These are phyloP conservation scores for Aschersonia sp. DNA, from an alignment of 2,329 filamentous ascomycete species.

Conservation along the genomic window DNA sequence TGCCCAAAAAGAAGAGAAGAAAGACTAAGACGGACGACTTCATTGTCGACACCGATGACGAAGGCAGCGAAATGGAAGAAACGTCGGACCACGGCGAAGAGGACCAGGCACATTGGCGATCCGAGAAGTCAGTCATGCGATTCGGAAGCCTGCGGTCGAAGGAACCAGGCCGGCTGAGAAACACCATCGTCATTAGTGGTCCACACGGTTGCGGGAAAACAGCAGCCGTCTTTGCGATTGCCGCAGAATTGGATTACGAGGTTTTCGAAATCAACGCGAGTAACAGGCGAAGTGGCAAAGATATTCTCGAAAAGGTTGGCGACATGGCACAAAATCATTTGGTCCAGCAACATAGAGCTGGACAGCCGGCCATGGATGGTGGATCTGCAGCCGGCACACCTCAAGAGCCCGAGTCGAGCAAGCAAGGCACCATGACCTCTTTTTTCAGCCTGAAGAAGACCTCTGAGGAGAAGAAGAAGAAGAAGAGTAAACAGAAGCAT, in stretches of 20 bases:
- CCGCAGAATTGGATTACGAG: constrained; percentile 83
- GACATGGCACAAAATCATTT: constrained; percentile 96
- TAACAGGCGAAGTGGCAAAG: constrained; percentile 71
- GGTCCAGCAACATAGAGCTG: constrained; percentile 40
- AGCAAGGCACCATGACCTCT: constrained; percentile 64
- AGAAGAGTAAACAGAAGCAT: constrained; percentile 10
- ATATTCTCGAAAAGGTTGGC: constrained; percentile 81
- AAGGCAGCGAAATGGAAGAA: constrained; percentile 55
- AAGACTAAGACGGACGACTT: constrained; percentile 69
- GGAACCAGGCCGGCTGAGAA: constrained; percentile 39
- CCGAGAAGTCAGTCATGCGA: constrained; percentile 41
- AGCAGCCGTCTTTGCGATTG: constrained; percentile 79
- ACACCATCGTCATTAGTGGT: constrained; percentile 78
- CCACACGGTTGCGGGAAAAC: constrained; percentile 88
- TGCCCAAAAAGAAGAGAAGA: constrained; percentile 47
- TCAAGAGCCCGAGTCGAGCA: constrained; percentile 39
- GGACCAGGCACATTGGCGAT: constrained; percentile 18
- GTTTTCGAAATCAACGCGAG: constrained; percentile 89
- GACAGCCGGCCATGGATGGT: constrained; percentile 14
- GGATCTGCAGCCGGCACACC: constrained; percentile 13
- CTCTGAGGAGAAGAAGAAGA: constrained; percentile 12
- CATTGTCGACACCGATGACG: constrained; percentile 65
- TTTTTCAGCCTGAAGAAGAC: constrained; percentile 56
- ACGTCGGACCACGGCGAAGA: constrained; percentile 50
- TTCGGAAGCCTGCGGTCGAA: constrained; percentile 24